Percentiles rank a stretch among this genome's conserved stretches.
Evolutionary conservation across 768 basidiomycete genomes (phyloP).

Genomic region (Boletus barrowsii): DNA sequence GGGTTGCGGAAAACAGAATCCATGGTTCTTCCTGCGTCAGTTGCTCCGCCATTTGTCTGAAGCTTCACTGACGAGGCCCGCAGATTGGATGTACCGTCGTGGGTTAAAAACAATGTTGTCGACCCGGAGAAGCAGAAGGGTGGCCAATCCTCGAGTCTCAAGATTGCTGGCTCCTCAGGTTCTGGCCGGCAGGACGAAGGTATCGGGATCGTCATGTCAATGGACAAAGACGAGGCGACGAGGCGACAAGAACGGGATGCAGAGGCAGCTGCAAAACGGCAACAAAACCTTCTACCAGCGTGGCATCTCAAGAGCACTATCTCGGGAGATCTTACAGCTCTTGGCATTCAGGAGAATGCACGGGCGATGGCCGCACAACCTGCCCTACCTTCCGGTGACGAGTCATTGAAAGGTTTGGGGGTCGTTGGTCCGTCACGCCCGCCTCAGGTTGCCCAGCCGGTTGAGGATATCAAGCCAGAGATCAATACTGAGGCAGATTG

Average conservation of each 20-base stretch:
- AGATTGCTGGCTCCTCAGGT: conserved; percentile 70
- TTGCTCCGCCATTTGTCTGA: conserved; percentile 11
- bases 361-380: conserved; percentile 41
- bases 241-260: conserved; percentile 70
- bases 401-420: conserved; percentile 67
- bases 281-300: conserved; percentile 87
- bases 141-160: conserved; percentile 53
- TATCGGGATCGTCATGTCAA: conserved; percentile 67
- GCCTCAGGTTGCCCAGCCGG: conserved; percentile 27
- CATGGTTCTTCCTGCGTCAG: conserved; percentile 80
- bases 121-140: conserved; percentile 61
- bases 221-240: conserved; percentile 84
- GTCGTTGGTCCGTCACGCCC: conserved; percentile 41
- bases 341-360: conserved; percentile 75
- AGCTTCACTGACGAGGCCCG: conserved; percentile 1
- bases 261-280: conserved; percentile 79
- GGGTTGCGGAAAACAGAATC: conserved; percentile 86
- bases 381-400: conserved; percentile 56
- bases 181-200: conserved; percentile 65
- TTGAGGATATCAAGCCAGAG: conserved; percentile 43
- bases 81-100: conserved; percentile 80
- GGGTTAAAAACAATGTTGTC: conserved; percentile 72
- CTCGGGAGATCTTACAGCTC: conserved; percentile 83
- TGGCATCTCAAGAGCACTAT: conserved; percentile 98
- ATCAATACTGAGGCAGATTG: conserved; percentile 63